These are phyloP conservation scores for Aspergillus caelatus DNA, from an alignment of 2,329 filamentous ascomycete genomes.

Conservation along the genomic window DNA sequence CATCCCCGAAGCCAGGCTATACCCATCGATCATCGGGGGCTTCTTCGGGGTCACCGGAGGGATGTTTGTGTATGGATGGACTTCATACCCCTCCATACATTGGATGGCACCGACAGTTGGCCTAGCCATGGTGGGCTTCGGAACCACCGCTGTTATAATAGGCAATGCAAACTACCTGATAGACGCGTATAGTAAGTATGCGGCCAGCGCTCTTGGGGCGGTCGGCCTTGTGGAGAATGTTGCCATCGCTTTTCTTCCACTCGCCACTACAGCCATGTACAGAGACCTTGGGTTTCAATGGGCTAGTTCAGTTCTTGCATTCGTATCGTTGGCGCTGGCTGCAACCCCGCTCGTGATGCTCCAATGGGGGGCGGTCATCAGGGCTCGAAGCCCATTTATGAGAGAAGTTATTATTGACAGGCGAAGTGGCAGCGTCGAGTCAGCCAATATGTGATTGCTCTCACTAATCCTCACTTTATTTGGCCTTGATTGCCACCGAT, in stretches of 20 bases:
- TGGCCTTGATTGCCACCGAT: no score
- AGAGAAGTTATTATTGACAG: no score
- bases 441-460: no score
- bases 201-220: slow-evolving; percentile 50
- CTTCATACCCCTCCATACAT: slow-evolving; percentile 27
- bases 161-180: slow-evolving; percentile 52
- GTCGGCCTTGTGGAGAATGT: slow-evolving; percentile 49
- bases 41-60: slow-evolving; percentile 37
- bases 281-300: slow-evolving; percentile 40
- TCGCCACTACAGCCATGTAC: slow-evolving; percentile 43
- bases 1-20: slow-evolving; percentile 47
- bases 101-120: slow-evolving; percentile 39
- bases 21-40: slow-evolving; percentile 39
- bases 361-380: no score
- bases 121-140: slow-evolving; percentile 42
- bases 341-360: no score
- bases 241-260: slow-evolving; percentile 47
- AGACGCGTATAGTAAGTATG: slow-evolving; percentile 53
- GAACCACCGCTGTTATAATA: slow-evolving; percentile 46
- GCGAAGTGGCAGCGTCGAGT: no score
- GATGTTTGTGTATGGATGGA: slow-evolving; percentile 41
- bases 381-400: no score
- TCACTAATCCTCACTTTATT: no score
- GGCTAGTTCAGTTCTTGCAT: slow-evolving; percentile 45
- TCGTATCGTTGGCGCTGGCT: slow-evolving; percentile 24